Percentiles rank a stretch among this genome's conserved stretches.
Evolutionary conservation across 2,329 filamentous ascomycete genomes (phyloP).

Genomic region (Trichophyton schoenleinii): DNA sequence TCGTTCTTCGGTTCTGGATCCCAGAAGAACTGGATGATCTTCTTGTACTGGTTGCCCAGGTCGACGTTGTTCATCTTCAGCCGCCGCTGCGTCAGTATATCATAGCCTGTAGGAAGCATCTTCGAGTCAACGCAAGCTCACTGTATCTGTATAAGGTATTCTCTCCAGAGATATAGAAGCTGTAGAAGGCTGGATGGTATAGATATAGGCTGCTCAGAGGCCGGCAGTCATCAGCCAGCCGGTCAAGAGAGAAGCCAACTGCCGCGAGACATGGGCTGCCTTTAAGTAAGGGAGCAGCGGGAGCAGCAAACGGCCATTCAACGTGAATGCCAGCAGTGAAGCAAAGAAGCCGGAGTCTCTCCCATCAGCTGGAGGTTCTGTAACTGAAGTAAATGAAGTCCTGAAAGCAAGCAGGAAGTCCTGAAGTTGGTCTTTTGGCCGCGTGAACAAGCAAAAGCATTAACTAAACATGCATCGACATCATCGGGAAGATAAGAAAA

Average conservation of each 20-base stretch:
- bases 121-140: too few species aligned
- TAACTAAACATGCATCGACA: not conserved
- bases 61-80: conserved; percentile 53
- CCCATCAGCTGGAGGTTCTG: too few species aligned
- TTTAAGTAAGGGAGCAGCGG: too few species aligned
- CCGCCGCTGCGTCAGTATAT: not conserved
- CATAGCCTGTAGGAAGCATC: too few species aligned
- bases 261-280: too few species aligned
- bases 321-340: not conserved
- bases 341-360: too few species aligned
- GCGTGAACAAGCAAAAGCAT: not conserved
- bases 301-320: not conserved
- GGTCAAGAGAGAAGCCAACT: too few species aligned
- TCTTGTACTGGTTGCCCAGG: conserved; percentile 48
- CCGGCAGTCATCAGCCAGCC: not conserved
- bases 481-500: not conserved
- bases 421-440: too few species aligned
- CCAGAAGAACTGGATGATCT: conserved; percentile 83
- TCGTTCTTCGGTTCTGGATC: conserved; percentile 81
- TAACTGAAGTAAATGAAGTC: too few species aligned
- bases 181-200: not conserved
- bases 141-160: too few species aligned
- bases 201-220: not conserved
- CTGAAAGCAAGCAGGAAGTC: too few species aligned
- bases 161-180: not conserved